Evolutionary conservation across 345 rosid genomes (phyloP), one percentile per base, ranked within the genome.

Genomic region (Crucihimalaya himalaica): DNA sequence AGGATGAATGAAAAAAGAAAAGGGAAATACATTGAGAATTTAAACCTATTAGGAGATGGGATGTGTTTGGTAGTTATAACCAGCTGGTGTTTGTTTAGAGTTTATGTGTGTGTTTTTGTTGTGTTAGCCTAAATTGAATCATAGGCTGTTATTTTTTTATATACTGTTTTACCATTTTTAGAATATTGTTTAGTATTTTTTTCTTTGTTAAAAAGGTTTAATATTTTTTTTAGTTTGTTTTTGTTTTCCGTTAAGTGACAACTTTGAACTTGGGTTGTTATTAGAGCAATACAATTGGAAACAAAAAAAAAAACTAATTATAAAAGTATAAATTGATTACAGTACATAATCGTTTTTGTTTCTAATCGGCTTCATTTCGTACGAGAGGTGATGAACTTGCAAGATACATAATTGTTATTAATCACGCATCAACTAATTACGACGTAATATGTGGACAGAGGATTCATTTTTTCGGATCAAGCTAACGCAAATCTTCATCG

Each of bases 41-140:
- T 74, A 47, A 57, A 58, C 72, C 7, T 74, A 37, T 19, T 6
- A 37, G 18, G 47, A 48, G 27, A 57, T 57, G 40, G 72, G 20
- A 6, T 57, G 25, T 42, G 40, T 50, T 65, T 56, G 66, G 59
- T 57, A 37, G 57, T 47, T 47, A 13, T 12, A 34, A 23, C 20
- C 0, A 45, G n/a, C 4, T 73, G n/a, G n/a, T n/a, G 58, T 65
- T 65, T 27, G 23, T 61, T 71, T 51, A 14, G 13, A 37, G 61
- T 6, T 28, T 52, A 1, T 25, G 10, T 23, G 31, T 61, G 20
- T 37, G 40, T 31, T 47, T 37, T 32, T 8, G 28, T 20, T 20
- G n/a, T 37, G 37, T 39, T 50, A 19, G 37, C 46, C 18, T 59
- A 34, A 46, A 18, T 62, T 52, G 18, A 39, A 63, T 4, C 16